These are phyloP conservation scores for Oehlia diaphana DNA, from an alignment of 192 early-diverging fungal species.

Conservation along the genomic window DNA sequence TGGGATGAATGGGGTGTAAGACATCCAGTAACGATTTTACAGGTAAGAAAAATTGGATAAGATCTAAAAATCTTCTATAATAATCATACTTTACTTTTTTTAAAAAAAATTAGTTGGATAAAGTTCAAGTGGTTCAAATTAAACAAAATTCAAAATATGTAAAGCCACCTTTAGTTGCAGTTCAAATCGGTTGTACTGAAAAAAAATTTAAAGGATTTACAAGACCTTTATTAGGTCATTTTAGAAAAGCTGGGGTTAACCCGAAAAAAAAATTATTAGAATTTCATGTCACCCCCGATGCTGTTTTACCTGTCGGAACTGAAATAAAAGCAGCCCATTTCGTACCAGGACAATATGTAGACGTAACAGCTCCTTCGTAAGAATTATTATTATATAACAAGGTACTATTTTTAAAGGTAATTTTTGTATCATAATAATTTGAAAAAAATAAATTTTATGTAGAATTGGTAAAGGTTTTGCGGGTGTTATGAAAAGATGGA, in stretches of 20 bases:
- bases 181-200: conserved; percentile 70
- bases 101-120: conserved; percentile 56
- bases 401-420: neutral
- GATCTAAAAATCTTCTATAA: no score
- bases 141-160: conserved; percentile 34
- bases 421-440: neutral
- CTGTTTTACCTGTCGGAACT: conserved; percentile 72
- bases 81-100: neutral
- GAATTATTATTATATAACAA: conserved; percentile 29
- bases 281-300: conserved; percentile 85
- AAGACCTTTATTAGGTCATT: conserved; percentile 78
- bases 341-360: conserved; percentile 94
- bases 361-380: conserved; percentile 81
- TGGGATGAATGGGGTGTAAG: conserved; percentile 94
- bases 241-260: conserved; percentile 61
- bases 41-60: conserved; percentile 47
- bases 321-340: conserved; percentile 84
- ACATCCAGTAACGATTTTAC: conserved; percentile 86
- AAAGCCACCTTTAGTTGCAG: conserved; percentile 54
- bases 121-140: conserved; percentile 68
- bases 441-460: neutral
- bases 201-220: conserved; percentile 58
- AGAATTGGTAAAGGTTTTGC: conserved; percentile 93
- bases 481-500: conserved; percentile 97
- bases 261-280: conserved; percentile 82